Evolutionary conservation across 2,329 filamentous ascomycete species (phyloP), one percentile per base, ranked within the genome.

Genomic region (Sporothrix curviconia): DNA sequence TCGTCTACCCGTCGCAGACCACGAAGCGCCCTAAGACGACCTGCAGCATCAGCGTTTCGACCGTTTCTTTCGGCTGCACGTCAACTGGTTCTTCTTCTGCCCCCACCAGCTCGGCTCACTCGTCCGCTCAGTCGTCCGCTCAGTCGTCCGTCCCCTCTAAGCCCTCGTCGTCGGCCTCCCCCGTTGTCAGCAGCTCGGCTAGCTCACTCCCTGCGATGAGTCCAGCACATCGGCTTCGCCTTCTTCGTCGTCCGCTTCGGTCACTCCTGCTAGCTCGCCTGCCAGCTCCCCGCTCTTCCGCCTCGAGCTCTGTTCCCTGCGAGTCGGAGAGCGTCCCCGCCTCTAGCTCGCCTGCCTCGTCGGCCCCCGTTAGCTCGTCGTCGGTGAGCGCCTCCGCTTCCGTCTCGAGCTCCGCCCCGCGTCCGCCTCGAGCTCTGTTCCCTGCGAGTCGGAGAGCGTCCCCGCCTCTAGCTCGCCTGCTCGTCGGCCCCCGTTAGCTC

Each of bases 21-120:
- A 71, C 78, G 61, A 78, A 79, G n/a, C n/a, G n/a, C 67, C 69
- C 76, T 59, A 78, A 83, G 69, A 72, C 78, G 50, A 74, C 72
- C 65, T 94, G 89, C 77, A 79, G 80, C 65, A 79, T 95, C 66
- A 84, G 85, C 66, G 81, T 94, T 66, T 86, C 89, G 74, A 80
- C 78, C 69, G 83, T 95, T 66, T 79, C 77, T 64, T 95, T 92
- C 73, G 82, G 91, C 75, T 95, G 90, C 75, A 51, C 58, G 36
- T 30, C 59, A 39, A 55, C 46, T 19, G 8, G 22, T 8, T 15
- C 40, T 15, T 43, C 49, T 7, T 5, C 44, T 4, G 17, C 34
- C 28, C 24, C 51, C 22, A 46, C 50, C 24, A n/a, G 14, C 51
- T 9, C 24, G 42, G 28, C 19, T 15, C 32, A 32, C 7, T 28